phyloP scores from a whole-genome alignment of 106 monocot species.

The Dendrobium catenatum region DNA sequence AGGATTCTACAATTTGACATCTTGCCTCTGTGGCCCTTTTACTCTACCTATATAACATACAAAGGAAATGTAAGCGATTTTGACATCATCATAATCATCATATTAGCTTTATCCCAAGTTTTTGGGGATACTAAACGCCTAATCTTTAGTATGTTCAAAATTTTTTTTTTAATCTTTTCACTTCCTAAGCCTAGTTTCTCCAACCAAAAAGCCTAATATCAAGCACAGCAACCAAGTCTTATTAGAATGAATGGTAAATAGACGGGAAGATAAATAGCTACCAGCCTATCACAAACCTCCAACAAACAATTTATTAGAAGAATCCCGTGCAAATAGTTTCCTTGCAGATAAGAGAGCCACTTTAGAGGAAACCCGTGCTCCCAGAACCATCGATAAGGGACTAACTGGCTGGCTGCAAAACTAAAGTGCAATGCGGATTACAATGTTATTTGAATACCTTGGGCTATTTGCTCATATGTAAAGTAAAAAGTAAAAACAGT shows the following conservation, averaged over 20 bases:
- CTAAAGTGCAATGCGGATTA: background rate
- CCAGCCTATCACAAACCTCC: background rate
- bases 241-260: background rate
- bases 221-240: background rate
- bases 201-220: background rate
- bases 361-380: background rate
- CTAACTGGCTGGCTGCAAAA: background rate
- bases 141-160: background rate
- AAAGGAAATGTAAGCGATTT: too few species aligned
- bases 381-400: background rate
- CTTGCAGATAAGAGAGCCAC: background rate
- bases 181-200: background rate
- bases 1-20: too few species aligned
- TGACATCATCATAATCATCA: too few species aligned
- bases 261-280: background rate
- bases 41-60: too few species aligned
- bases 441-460: background rate
- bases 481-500: background rate
- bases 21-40: too few species aligned
- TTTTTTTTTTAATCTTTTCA: background rate
- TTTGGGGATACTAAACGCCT: background rate
- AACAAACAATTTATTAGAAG: constrained; percentile 5
- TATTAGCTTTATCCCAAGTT: too few species aligned
- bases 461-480: background rate
- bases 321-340: background rate